These are phyloP conservation scores for Myxozyma nipponensis DNA, from an alignment of 805 yeast species.

Conservation along the genomic window DNA sequence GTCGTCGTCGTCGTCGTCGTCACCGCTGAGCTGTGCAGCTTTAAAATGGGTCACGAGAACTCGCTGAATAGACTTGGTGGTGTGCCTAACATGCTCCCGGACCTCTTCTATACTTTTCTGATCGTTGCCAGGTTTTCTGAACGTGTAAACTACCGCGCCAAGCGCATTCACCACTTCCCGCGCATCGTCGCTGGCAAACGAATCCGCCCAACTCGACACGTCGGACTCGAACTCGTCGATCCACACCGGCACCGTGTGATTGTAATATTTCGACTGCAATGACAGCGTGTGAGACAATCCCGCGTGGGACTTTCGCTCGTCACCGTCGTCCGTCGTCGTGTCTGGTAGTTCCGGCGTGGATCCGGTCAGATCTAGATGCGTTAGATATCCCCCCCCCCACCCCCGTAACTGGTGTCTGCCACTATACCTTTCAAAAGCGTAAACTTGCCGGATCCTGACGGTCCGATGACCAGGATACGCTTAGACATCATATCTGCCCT, in stretches of 20 bases:
- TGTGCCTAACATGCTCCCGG: slow-evolving; percentile 15
- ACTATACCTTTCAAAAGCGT: slow-evolving; percentile 32
- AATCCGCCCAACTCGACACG: slow-evolving; percentile 34
- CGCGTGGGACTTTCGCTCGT: slow-evolving; percentile 28
- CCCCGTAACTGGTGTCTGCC: background rate
- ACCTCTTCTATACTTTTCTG: background rate
- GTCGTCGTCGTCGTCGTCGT: slow-evolving; percentile 22
- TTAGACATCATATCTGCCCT: slow-evolving; percentile 8
- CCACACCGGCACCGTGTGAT: slow-evolving; percentile 37
- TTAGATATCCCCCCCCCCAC: too few relatives aligned
- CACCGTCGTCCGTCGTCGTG: background rate
- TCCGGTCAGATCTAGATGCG: slow-evolving; percentile 36
- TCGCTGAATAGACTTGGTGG: slow-evolving; percentile 6
- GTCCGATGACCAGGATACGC: slow-evolving; percentile 33
- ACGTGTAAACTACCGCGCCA: slow-evolving; percentile 37
- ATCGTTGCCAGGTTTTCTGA: slow-evolving; percentile 24
- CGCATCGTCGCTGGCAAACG: slow-evolving; percentile 37
- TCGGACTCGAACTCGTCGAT: slow-evolving; percentile 36
- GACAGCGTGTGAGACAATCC: slow-evolving; percentile 32
- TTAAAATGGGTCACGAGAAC: slow-evolving; percentile 29
- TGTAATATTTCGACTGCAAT: slow-evolving; percentile 37
- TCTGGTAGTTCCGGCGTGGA: slow-evolving; percentile 22
- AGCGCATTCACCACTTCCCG: slow-evolving; percentile 39
- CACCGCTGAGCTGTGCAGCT: slow-evolving; percentile 21
- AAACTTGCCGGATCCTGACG: slow-evolving; percentile 37